Evolutionary conservation across 768 basidiomycete genomes (phyloP), one percentile per base, ranked within the genome.

Genomic region (Rhodotorula kratochvilovae): DNA sequence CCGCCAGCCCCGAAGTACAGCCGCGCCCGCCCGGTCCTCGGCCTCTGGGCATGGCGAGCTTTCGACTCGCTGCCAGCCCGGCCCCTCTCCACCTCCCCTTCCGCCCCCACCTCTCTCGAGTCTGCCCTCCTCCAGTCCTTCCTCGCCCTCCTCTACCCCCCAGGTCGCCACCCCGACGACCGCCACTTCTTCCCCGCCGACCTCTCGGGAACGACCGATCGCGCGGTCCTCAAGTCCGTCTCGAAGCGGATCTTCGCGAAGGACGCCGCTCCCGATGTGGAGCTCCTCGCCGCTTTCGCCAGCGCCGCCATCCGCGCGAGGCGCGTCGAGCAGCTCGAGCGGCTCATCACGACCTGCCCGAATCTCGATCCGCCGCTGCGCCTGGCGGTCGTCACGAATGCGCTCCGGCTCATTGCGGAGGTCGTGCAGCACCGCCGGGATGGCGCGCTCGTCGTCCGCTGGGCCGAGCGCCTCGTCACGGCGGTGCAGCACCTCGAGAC

Each of bases 321-420:
- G 23, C 54, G 66, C 0, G 33, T 71, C 51, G 70, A 71, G 51
- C 35, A 63, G 45, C 50, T 71, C 51, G 36, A 13, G 3, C 1
- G 3, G 1, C 25, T 67, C 29, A 7, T 54, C 31, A 2, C 0
- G 3, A 27, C 5, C 8, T 33, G 10, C 2, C 8, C 36, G 7
- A n/a, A 0, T 19, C 29, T 43, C 0, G 16, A 50, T 1, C 3
- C 55, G 1, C 10, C 5, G 5, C 42, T 45, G 12, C 61, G 53
- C 8, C 55, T 67, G 21, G 29, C 23, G 0, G 11, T 67, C n/a
- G 65, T 56, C 1, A 10, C 50, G 13, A 27, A 8, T 0, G 61
- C 39, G 1, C 57, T 71, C 50, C 39, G 60, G 21, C 27, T 66
- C 27, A 29, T 58, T 42, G 56, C 65, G 3, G 17, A 25, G 29